These are phyloP conservation scores for Quercus tomentella DNA, from an alignment of 331 rosid species.

Conservation along the genomic window DNA sequence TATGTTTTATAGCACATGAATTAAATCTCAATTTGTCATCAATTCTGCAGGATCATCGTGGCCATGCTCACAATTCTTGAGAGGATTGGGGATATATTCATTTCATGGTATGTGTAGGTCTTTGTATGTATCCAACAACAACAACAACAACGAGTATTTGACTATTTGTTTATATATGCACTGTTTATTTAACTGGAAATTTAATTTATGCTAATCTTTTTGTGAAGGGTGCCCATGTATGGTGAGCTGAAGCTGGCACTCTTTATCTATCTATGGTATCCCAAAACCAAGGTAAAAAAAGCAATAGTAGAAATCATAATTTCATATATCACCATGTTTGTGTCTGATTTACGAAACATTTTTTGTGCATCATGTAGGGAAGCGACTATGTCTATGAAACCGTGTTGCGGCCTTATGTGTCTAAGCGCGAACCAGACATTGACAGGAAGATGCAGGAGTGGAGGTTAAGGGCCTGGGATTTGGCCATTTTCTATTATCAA, in stretches of 20 bases:
- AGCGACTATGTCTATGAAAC: slow-evolving; percentile 51
- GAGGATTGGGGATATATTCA: slow-evolving; percentile 53
- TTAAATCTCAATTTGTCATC: slow-evolving; percentile 3
- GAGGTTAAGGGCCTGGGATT: slow-evolving; percentile 72
- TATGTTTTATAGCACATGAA: neutral
- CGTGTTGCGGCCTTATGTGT: slow-evolving; percentile 64
- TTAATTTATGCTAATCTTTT: neutral
- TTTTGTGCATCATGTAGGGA: slow-evolving; percentile 52
- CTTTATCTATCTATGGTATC: slow-evolving; percentile 84
- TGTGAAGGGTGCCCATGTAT: slow-evolving; percentile 77
- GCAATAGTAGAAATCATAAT: neutral
- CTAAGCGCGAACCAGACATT: slow-evolving; percentile 60
- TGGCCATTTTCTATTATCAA: slow-evolving; percentile 66
- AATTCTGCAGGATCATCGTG: slow-evolving; percentile 67
- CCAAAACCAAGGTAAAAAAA: slow-evolving; percentile 67
- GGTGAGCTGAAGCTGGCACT: slow-evolving; percentile 81
- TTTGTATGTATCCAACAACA: neutral
- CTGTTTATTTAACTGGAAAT: neutral
- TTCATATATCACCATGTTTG: neutral
- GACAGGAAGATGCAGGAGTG: slow-evolving; percentile 58
- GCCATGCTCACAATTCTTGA: slow-evolving; percentile 71
- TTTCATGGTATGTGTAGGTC: slow-evolving; percentile 58
- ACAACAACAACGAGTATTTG: too few relatives aligned
- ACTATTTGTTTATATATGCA: neutral
- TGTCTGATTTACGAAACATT: neutral